Base-by-base conservation (phyloP, 306 rosid species). In the Cajanus cajan region DNA sequence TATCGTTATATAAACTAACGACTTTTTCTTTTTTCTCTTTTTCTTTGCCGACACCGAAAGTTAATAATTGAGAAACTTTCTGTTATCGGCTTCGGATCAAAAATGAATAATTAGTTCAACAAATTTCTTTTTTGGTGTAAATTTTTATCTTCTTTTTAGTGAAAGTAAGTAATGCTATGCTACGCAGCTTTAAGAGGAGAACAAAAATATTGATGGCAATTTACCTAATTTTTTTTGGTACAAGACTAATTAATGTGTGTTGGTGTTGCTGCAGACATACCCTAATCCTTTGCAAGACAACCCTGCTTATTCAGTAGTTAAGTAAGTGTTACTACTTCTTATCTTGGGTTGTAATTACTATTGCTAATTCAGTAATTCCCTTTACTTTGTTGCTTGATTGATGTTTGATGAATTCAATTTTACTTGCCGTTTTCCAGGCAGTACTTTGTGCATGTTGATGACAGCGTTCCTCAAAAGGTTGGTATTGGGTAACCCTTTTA, bases 291-390 rank as follows among this genome's bases (percentile, higher is more conserved):
- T 95, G 89, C 94, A 91, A 86, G 90, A 91, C 86, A 90, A 93
- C 83, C 94, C 98, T 63, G 97, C 98, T 6, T 95, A 93, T 69
- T 95, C 99, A 14, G 99, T 93, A 1, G 99, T 95, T 14, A 95
- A 93, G 98, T 95, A 76, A 71, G 94, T 80, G 52, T 8, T 18
- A 7, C 11, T 31, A 16, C 22, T 67, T 70, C 62, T 55, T 33
- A 24, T 44, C 25, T n/a, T 72, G n/a, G 21, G 31, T 74, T 47
- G 2, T 50, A 18, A 13, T 81, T 45, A 9, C 34, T 1, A 28
- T 28, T 28, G 3, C 31, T 28, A 3, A 28, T 1, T 28, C 31
- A 28, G 31, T 28, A 36, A 34, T 36, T 64, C 24, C 19, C 7
- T 52, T 36, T 44, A 0, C 10, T 65, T 19, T 50, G 24, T 48